Evolutionary conservation across 805 yeast species (phyloP).

Genomic region (Lachancea sp.): DNA sequence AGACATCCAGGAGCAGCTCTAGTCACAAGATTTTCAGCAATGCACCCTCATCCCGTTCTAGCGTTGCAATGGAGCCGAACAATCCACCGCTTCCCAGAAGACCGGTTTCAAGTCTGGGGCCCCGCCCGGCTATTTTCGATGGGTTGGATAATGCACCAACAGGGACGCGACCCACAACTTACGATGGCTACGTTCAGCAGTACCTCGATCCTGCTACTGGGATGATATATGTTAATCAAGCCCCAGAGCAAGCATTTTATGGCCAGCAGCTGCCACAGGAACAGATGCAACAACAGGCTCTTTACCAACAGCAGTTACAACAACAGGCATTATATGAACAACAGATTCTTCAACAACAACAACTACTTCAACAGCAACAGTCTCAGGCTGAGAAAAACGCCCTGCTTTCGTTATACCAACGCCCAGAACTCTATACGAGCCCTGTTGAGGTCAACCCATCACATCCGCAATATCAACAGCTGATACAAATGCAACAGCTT

Average conservation of each 20-base stretch:
- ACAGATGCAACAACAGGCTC: conserved; percentile 15
- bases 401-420: conserved; percentile 26
- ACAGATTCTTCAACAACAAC: conserved; percentile 15
- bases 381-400: conserved; percentile 20
- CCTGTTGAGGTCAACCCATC: conserved; percentile 27
- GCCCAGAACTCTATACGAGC: conserved; percentile 27
- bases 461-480: conserved; percentile 28
- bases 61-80: conserved; percentile 10
- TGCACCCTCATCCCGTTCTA: conserved; percentile 6
- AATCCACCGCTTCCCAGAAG: conserved; percentile 7
- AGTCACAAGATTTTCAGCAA: conserved; percentile 10
- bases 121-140: conserved; percentile 34
- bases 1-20: conserved; percentile 13
- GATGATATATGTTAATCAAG: conserved; percentile 56
- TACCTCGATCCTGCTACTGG: conserved; percentile 71
- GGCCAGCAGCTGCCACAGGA: conserved; percentile 19
- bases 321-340: conserved; percentile 18
- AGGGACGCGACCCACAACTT: conserved; percentile 21
- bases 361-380: conserved; percentile 12
- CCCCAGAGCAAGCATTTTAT: conserved; percentile 24
- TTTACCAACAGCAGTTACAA: conserved; percentile 14
- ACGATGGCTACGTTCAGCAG: conserved; percentile 44
- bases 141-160: conserved; percentile 16
- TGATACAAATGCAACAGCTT: conserved; percentile 23
- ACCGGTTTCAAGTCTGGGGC: conserved; percentile 24